phyloP scores from a whole-genome alignment of 805 yeast genomes.

The Lachancea sp. region DNA sequence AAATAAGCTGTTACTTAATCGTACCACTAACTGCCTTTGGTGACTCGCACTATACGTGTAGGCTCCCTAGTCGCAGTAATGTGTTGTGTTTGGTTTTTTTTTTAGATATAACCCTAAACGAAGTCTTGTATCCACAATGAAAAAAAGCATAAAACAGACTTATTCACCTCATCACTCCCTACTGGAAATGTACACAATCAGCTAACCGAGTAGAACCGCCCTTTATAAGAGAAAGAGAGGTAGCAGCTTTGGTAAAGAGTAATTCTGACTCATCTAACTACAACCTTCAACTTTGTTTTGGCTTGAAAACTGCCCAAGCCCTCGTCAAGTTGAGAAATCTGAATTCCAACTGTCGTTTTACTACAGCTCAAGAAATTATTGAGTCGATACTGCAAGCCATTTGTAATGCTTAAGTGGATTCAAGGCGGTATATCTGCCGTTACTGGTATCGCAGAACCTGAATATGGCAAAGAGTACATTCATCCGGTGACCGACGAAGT shows the following conservation, averaged over 20 bases:
- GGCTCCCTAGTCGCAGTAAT: too few relatives aligned
- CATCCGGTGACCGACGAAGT: conserved; percentile 70
- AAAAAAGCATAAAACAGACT: neutral
- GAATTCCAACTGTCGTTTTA: too few relatives aligned
- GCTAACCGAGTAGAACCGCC: neutral
- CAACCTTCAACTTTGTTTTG: too few relatives aligned
- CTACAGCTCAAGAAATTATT: too few relatives aligned
- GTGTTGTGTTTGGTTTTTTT: too few relatives aligned
- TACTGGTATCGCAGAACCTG: conserved; percentile 97
- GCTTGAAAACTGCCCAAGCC: too few relatives aligned
- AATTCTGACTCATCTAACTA: too few relatives aligned
- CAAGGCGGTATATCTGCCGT: conserved; percentile 86
- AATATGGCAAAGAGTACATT: conserved; percentile 87
- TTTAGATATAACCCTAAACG: conserved; percentile 1
- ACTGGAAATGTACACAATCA: neutral
- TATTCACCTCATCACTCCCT: neutral
- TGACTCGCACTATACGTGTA: too few relatives aligned
- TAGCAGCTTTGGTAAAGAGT: neutral
- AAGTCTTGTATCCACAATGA: neutral
- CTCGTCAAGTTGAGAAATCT: too few relatives aligned
- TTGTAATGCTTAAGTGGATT: conserved; percentile 67
- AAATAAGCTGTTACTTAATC: too few relatives aligned
- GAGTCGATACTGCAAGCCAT: too few relatives aligned
- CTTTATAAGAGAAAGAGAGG: neutral
- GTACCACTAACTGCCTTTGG: too few relatives aligned